Conservation (phyloP, 2,329 filamentous ascomycete genomes). For the Fusarium drepaniforme region DNA sequence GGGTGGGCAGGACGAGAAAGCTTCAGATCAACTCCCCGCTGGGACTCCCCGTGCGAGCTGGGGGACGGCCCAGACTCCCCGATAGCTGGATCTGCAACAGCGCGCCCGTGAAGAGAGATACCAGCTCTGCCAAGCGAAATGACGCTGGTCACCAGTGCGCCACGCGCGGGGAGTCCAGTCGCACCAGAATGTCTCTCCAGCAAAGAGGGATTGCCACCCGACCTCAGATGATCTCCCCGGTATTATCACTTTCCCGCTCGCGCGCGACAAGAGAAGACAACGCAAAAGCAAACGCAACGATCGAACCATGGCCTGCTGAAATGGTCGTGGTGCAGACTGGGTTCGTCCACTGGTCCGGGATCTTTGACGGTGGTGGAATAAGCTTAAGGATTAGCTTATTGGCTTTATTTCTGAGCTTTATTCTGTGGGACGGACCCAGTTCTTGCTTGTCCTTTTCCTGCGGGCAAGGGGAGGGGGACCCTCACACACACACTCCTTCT, state of each 20-base stretch:
- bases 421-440: conserved; percentile 22
- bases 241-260: no score
- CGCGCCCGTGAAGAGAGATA: background rate
- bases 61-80: background rate
- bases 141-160: background rate
- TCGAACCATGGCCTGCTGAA: background rate
- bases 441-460: background rate
- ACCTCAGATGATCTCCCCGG: background rate
- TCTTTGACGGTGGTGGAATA: conserved; percentile 10
- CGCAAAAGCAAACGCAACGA: background rate
- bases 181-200: background rate
- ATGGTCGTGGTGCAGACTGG: background rate
- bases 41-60: background rate
- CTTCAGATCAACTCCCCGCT: conserved; percentile 37
- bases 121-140: conserved; percentile 20
- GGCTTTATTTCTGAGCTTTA: conserved; percentile 20
- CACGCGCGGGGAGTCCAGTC: conserved; percentile 4
- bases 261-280: background rate
- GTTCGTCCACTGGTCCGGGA: background rate
- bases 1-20: conserved; percentile 1
- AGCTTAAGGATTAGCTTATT: conserved; percentile 34
- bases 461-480: background rate
- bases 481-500: background rate
- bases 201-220: background rate
- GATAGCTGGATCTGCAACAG: background rate